These are phyloP conservation scores for Micromonas commoda DNA, from an alignment of 139 green algal species.

Conservation along the genomic window DNA sequence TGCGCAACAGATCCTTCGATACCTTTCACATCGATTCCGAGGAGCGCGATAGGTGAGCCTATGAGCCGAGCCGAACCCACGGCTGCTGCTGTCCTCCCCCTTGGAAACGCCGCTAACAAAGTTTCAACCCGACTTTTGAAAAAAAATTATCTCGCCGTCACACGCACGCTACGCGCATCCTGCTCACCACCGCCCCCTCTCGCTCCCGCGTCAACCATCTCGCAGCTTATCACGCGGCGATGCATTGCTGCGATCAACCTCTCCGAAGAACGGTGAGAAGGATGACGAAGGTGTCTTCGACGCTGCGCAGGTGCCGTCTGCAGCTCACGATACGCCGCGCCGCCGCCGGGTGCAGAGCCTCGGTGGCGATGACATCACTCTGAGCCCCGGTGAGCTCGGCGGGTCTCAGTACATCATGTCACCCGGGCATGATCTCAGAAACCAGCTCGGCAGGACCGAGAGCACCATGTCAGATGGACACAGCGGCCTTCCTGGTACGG, in stretches of 20 bases:
- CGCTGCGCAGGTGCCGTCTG: not conserved
- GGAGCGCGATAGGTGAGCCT: not conserved
- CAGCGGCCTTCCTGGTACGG: not conserved
- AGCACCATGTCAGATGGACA: not conserved
- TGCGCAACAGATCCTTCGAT: not conserved
- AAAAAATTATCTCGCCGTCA: too few relatives aligned
- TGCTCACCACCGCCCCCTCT: too few relatives aligned
- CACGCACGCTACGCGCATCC: too few relatives aligned
- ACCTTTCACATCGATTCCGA: not conserved
- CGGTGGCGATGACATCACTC: not conserved
- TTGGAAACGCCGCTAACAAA: too few relatives aligned
- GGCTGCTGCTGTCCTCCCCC: too few relatives aligned
- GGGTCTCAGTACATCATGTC: conserved; percentile 13
- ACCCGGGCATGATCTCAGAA: not conserved
- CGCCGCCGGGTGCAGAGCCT: not conserved
- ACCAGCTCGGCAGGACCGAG: not conserved
- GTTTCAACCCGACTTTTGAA: too few relatives aligned
- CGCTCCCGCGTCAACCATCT: too few relatives aligned
- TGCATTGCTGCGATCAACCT: not conserved
- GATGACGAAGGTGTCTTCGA: not conserved
- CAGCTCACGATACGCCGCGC: not conserved
- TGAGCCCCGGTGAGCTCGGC: conserved; percentile 11
- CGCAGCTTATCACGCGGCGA: too few relatives aligned
- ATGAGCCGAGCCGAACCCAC: too few relatives aligned
- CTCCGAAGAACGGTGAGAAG: not conserved